Conservation (phyloP, 108 stramenopile genomes). For the Conticribra weissflogii region DNA sequence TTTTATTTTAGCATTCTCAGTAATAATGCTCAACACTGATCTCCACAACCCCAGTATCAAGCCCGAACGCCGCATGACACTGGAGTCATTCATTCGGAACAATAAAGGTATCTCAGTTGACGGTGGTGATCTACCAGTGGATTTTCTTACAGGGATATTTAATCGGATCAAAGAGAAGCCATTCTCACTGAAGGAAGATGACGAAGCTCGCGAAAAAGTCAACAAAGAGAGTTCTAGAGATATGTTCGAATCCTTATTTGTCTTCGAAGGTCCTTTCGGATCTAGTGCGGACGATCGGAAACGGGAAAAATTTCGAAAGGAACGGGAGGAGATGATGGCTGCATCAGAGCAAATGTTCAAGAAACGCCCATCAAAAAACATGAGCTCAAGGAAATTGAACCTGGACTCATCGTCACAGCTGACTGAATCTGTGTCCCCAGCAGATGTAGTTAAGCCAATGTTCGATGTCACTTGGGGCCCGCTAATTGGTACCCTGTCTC, state of each 20-base stretch:
- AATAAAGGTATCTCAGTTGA: slow-evolving; percentile 96
- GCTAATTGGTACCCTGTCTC: slow-evolving; percentile 91
- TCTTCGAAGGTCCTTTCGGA: slow-evolving; percentile 74
- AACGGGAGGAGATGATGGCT: slow-evolving; percentile 93
- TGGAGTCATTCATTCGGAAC: slow-evolving; percentile 90
- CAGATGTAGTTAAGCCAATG: slow-evolving; percentile 91
- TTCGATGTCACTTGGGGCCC: slow-evolving; percentile 99
- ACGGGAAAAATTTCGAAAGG: slow-evolving; percentile 86
- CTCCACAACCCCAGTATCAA: slow-evolving; percentile 98
- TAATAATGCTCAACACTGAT: slow-evolving; percentile 99
- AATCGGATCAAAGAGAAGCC: slow-evolving; percentile 91
- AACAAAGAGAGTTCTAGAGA: slow-evolving; percentile 46
- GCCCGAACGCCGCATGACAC: slow-evolving; percentile 93
- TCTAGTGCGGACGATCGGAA: slow-evolving; percentile 72
- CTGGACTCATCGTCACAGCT: slow-evolving; percentile 9
- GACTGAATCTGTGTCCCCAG: slow-evolving; percentile 65
- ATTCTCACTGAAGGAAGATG: slow-evolving; percentile 97
- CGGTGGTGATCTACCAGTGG: slow-evolving; percentile 91
- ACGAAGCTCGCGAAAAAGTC: slow-evolving; percentile 73
- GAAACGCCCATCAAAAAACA: slow-evolving; percentile 42
- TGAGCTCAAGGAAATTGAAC: slow-evolving; percentile 9
- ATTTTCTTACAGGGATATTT: slow-evolving; percentile 92
- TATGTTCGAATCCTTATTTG: slow-evolving; percentile 61
- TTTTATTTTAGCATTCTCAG: slow-evolving; percentile 98
- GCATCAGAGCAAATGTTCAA: slow-evolving; percentile 79